phyloP scores from a whole-genome alignment of 805 yeast genomes.

The Suhomyces tanzawaensis region DNA sequence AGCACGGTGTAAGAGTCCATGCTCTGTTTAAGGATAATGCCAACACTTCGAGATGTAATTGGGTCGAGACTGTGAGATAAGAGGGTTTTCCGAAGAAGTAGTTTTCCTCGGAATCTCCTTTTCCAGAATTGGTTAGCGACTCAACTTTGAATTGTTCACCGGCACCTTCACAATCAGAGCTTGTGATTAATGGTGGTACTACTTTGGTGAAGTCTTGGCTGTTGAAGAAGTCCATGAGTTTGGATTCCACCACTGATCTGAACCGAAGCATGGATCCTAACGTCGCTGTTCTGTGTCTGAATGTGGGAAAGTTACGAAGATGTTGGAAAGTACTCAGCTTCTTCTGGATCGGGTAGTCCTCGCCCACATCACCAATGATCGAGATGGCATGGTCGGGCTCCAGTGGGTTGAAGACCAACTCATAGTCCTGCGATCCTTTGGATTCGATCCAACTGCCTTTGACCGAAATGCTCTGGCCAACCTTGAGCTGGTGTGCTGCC shows the following conservation, averaged over 20 bases:
- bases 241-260: slow-evolving; percentile 63
- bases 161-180: slow-evolving; percentile 96
- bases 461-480: slow-evolving; percentile 39
- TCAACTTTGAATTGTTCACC: slow-evolving; percentile 79
- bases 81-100: slow-evolving; percentile 65
- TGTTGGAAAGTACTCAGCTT: slow-evolving; percentile 65
- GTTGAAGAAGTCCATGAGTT: slow-evolving; percentile 54
- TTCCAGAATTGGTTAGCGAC: slow-evolving; percentile 14
- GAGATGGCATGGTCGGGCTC: slow-evolving; percentile 32
- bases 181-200: slow-evolving; percentile 81
- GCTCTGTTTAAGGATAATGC: slow-evolving; percentile 74
- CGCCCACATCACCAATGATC: slow-evolving; percentile 61
- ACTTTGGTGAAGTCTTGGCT: slow-evolving; percentile 61
- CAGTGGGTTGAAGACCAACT: slow-evolving; percentile 24
- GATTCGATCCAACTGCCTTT: slow-evolving; percentile 34
- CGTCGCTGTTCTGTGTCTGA: slow-evolving; percentile 72
- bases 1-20: slow-evolving; percentile 89
- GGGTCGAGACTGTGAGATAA: slow-evolving; percentile 86
- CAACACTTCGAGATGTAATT: slow-evolving; percentile 81
- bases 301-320: slow-evolving; percentile 69
- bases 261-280: slow-evolving; percentile 66
- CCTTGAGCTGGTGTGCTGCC: slow-evolving; percentile 41
- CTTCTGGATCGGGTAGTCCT: slow-evolving; percentile 78
- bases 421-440: slow-evolving; percentile 32
- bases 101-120: not conserved